Evolutionary conservation across 2,329 filamentous ascomycete genomes (phyloP).

Genomic region (Sodiomyces alkalinus): DNA sequence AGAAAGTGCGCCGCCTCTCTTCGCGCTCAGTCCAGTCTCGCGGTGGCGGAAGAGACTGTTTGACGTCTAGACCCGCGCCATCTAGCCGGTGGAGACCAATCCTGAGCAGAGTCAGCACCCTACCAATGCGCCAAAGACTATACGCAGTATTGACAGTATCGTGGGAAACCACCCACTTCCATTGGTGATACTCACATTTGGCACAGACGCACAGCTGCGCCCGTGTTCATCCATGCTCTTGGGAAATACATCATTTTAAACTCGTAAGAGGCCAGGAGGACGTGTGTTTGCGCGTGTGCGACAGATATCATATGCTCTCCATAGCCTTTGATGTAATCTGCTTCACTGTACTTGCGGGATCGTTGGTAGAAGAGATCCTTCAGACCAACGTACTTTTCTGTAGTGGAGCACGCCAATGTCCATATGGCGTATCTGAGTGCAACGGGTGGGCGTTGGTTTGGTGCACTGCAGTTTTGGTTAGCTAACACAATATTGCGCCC

Average conservation of each 20-base stretch:
- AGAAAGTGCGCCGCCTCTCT: conserved; percentile 83
- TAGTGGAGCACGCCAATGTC: conserved; percentile 77
- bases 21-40: conserved; percentile 91
- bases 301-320: conserved; percentile 81
- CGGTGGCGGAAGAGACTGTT: conserved; percentile 74
- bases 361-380: conserved; percentile 84
- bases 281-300: conserved; percentile 74
- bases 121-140: conserved; percentile 17
- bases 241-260: conserved; percentile 98
- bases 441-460: conserved; percentile 70
- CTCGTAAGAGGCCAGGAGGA: conserved; percentile 68
- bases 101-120: conserved; percentile 52
- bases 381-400: conserved; percentile 64
- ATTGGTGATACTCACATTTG: conserved; percentile 53
- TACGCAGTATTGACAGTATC: no score
- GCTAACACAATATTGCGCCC: no score
- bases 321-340: conserved; percentile 82
- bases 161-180: no score
- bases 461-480: conserved; percentile 35
- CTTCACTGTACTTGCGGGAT: conserved; percentile 77
- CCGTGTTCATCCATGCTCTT: conserved; percentile 84
- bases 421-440: conserved; percentile 90
- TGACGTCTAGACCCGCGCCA: conserved; percentile 70
- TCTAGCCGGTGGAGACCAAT: conserved; percentile 83
- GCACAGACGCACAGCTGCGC: conserved; percentile 61